phyloP scores from a whole-genome alignment of 2,329 filamentous ascomycete genomes.

The Immersiporthe knoxdaviesiana region DNA sequence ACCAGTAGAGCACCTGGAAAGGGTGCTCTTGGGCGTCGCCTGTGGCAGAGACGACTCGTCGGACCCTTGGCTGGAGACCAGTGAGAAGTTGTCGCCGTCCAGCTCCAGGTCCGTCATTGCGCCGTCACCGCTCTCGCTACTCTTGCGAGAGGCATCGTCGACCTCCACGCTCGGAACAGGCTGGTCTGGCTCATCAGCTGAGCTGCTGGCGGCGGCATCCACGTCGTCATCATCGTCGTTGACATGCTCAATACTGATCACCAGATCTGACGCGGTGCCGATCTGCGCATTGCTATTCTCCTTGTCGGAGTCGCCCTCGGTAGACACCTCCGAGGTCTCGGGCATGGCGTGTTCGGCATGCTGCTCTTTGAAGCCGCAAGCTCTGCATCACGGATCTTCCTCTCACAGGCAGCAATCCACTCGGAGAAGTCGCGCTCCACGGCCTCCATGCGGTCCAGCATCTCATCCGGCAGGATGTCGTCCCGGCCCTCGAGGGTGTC shows the following conservation, averaged over 20 bases:
- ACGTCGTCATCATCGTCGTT: not conserved
- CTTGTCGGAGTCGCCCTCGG: not conserved
- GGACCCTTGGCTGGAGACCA: constrained; percentile 8
- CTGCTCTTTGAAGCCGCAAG: constrained; percentile 38
- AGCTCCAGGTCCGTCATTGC: constrained; percentile 3
- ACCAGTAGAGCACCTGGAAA: constrained; percentile 12
- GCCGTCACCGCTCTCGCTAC: not conserved
- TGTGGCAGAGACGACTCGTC: constrained; percentile 1
- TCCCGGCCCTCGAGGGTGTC: constrained; percentile 82
- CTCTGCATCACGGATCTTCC: constrained; percentile 71
- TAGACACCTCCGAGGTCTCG: not conserved
- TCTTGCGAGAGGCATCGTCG: constrained; percentile 5
- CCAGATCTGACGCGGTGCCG: constrained; percentile 12
- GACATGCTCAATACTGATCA: constrained; percentile 22
- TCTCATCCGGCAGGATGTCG: constrained; percentile 82
- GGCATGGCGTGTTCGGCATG: not conserved
- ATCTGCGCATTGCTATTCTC: not conserved
- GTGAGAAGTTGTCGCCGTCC: constrained; percentile 16
- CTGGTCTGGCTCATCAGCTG: constrained; percentile 9
- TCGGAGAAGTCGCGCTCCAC: constrained; percentile 77
- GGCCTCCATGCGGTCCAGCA: constrained; percentile 84
- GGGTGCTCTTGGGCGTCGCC: constrained; percentile 11
- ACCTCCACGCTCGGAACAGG: constrained; percentile 15
- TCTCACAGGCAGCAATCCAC: constrained; percentile 81
- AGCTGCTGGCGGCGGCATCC: not conserved